A percentile compares a stretch with the other conserved stretches of the same genome.
Conservation (phyloP, 441 rosid genomes). For the Populus trichocarpa region DNA sequence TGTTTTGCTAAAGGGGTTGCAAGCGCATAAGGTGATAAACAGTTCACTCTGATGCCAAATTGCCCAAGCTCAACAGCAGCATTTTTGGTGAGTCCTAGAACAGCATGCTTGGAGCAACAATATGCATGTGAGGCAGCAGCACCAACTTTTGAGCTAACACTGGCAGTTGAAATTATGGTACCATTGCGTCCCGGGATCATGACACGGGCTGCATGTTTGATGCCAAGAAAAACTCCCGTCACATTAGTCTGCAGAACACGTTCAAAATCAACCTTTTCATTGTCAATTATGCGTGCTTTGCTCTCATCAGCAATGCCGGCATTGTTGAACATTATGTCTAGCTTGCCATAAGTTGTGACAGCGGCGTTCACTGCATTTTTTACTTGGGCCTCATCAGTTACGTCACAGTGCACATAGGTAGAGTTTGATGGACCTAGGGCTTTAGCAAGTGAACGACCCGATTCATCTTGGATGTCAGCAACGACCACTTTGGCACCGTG, state of each 20-base stretch:
- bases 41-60: constrained; percentile 40
- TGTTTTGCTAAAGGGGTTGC: constrained; percentile 36
- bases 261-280: constrained; percentile 36
- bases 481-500: constrained; percentile 34
- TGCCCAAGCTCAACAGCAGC: constrained; percentile 40
- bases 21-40: constrained; percentile 39
- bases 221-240: constrained; percentile 40
- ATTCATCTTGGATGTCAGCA: constrained; percentile 29
- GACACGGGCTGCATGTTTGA: constrained; percentile 37
- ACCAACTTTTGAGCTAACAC: constrained; percentile 35
- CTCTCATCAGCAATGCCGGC: constrained; percentile 34
- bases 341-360: constrained; percentile 35
- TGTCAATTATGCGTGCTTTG: constrained; percentile 33
- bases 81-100: constrained; percentile 41
- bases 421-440: constrained; percentile 28
- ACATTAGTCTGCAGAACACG: constrained; percentile 29
- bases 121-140: constrained; percentile 43
- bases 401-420: constrained; percentile 29
- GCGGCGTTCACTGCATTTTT: constrained; percentile 32
- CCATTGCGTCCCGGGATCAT: constrained; percentile 36
- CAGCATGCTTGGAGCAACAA: constrained; percentile 46
- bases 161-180: constrained; percentile 41
- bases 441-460: constrained; percentile 23
- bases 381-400: constrained; percentile 27
- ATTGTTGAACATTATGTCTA: constrained; percentile 46